Evolutionary conservation across 1,139 yeast species (phyloP).

Genomic region (Geotrichum fermentans): DNA sequence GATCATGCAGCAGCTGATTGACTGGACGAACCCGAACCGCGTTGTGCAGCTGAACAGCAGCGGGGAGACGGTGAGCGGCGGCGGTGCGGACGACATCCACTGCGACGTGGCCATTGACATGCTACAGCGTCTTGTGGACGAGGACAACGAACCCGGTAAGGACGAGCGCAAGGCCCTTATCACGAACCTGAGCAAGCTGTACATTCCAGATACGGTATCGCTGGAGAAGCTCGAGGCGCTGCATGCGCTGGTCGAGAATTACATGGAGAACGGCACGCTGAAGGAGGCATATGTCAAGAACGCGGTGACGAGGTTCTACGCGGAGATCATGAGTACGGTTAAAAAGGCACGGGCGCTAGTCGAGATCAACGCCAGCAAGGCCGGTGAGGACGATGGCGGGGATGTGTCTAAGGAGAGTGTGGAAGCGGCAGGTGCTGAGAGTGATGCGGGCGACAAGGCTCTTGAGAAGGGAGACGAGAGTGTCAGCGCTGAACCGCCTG

Average conservation of each 20-base stretch:
- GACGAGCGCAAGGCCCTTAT: conserved; percentile 54
- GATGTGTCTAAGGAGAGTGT: conserved; percentile 26
- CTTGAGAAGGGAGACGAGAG: conserved; percentile 24
- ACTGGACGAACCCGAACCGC: conserved; percentile 76
- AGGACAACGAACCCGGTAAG: conserved; percentile 37
- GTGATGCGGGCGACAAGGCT: conserved; percentile 18
- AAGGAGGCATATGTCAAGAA: conserved; percentile 45
- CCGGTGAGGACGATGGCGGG: conserved; percentile 22
- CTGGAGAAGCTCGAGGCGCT: conserved; percentile 22
- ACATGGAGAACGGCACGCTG: conserved; percentile 29
- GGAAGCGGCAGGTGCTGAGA: conserved; percentile 22
- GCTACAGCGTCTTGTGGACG: conserved; percentile 43
- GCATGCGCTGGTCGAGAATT: conserved; percentile 26
- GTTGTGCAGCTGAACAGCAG: conserved; percentile 39
- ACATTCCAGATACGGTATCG: conserved; percentile 33
- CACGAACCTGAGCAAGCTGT: conserved; percentile 49
- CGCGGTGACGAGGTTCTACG: conserved; percentile 46
- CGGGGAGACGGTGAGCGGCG: conserved; percentile 41
- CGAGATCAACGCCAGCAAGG: conserved; percentile 21
- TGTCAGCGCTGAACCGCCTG: conserved; percentile 22
- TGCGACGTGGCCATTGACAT: conserved; percentile 55
- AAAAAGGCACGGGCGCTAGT: conserved; percentile 7
- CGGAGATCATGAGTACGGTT: conserved; percentile 1
- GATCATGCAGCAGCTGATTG: conserved; percentile 69
- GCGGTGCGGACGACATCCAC: conserved; percentile 49